These are phyloP conservation scores for Xanthoconium separans DNA, from an alignment of 1,284 basidiomycete genomes.

Conservation along the genomic window DNA sequence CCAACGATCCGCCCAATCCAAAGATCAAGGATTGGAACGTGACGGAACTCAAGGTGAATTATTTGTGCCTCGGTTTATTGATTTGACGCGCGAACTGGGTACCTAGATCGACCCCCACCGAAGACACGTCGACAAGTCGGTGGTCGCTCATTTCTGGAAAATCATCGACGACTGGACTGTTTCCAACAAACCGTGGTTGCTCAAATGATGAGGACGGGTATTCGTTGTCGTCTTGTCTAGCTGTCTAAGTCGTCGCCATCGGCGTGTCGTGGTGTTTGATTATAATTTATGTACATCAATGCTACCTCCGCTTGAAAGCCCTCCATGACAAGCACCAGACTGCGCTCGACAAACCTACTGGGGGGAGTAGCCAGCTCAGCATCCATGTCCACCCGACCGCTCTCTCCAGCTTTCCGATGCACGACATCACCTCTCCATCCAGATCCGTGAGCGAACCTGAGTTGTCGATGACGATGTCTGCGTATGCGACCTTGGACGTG, in stretches of 20 bases:
- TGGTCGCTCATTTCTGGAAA: constrained; percentile 62
- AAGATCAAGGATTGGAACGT: constrained; percentile 98
- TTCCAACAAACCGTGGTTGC: constrained; percentile 74
- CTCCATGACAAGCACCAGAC: constrained; percentile 26
- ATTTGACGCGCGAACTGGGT: background rate
- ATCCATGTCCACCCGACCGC: constrained; percentile 65
- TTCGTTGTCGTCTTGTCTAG: too few relatives aligned
- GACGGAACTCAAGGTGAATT: constrained; percentile 78
- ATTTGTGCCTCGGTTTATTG: background rate
- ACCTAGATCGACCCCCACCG: constrained; percentile 82
- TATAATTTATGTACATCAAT: too few relatives aligned
- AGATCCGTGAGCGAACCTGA: constrained; percentile 74
- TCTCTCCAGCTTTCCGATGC: constrained; percentile 58
- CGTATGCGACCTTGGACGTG: constrained; percentile 76
- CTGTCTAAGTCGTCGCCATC: too few relatives aligned
- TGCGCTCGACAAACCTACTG: constrained; percentile 50
- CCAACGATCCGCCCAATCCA: constrained; percentile 84
- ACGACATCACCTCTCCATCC: constrained; percentile 63
- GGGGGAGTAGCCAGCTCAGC: constrained; percentile 83
- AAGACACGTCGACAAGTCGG: constrained; percentile 93
- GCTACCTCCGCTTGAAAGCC: constrained; percentile 12
- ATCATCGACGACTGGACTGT: constrained; percentile 74
- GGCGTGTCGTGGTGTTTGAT: too few relatives aligned
- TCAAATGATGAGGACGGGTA: constrained; percentile 34
- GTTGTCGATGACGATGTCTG: constrained; percentile 89